phyloP scores from a whole-genome alignment of 345 rosid genomes.

The Populus nigra region DNA sequence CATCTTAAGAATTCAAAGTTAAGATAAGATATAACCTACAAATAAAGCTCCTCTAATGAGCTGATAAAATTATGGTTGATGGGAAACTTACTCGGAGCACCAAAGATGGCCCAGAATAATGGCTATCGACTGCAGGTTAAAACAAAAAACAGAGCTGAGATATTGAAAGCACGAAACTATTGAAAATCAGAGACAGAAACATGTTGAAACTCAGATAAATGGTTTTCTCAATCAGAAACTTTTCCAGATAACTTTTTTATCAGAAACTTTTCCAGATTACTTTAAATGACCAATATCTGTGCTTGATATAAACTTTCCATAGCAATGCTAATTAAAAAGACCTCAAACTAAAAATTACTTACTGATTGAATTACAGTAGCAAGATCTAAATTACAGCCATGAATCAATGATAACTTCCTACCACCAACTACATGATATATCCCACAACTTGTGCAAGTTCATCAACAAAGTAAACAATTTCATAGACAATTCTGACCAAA shows the following conservation, averaged over 20 bases:
- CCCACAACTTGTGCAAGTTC: not conserved
- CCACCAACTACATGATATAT: not conserved
- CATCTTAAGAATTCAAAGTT: not conserved
- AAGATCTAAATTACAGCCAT: not conserved
- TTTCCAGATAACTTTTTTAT: too few species aligned
- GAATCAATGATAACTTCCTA: not conserved
- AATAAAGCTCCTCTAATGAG: constrained; percentile 11
- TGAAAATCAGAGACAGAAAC: too few species aligned
- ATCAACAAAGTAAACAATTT: not conserved
- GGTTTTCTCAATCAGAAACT: not conserved
- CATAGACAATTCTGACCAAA: not conserved
- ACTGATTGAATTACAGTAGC: not conserved
- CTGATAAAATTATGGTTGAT: not conserved
- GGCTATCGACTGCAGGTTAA: constrained; percentile 67
- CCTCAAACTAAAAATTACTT: too few species aligned
- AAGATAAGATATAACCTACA: not conserved
- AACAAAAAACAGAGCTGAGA: not conserved
- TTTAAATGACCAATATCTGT: too few species aligned
- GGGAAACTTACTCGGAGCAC: constrained; percentile 85
- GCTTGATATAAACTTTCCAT: too few species aligned
- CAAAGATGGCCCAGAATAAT: constrained; percentile 88
- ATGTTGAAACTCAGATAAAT: not conserved
- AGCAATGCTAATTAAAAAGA: too few species aligned
- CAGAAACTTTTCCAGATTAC: too few species aligned
- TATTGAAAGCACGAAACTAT: too few species aligned